phyloP scores from a whole-genome alignment of 2,329 filamentous ascomycete species.

The Chrysosporium keratinophilum region DNA sequence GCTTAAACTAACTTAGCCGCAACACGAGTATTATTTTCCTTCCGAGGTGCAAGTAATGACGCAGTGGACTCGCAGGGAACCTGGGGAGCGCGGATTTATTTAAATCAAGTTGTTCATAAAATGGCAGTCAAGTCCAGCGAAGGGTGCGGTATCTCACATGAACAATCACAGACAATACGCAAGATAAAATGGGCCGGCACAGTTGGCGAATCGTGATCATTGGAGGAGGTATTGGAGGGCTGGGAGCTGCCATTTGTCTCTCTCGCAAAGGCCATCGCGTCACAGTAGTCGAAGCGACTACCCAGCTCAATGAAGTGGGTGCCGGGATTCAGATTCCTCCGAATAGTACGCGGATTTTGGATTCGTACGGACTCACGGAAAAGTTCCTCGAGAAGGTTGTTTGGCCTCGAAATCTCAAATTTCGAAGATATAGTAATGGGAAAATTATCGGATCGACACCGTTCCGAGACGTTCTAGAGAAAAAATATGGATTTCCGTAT shows the following conservation, averaged over 20 bases:
- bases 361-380: constrained; percentile 6
- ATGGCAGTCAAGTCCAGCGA: neutral
- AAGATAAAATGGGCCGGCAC: neutral
- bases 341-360: constrained; percentile 19
- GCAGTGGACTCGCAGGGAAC: too few species aligned
- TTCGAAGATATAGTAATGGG: constrained; percentile 27
- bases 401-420: constrained; percentile 23
- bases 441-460: constrained; percentile 27
- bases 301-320: constrained; percentile 17
- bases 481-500: constrained; percentile 18
- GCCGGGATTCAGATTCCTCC: constrained; percentile 21
- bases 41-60: too few species aligned
- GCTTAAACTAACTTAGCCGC: neutral
- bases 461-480: constrained; percentile 22
- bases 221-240: constrained; percentile 22
- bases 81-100: too few species aligned
- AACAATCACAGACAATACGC: neutral
- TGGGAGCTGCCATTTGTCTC: constrained; percentile 20
- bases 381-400: constrained; percentile 15
- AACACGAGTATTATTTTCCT: neutral
- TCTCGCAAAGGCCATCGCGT: constrained; percentile 19
- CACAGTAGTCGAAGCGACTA: constrained; percentile 17
- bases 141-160: neutral
- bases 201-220: constrained; percentile 17
- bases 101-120: neutral